Base-by-base conservation (phyloP, 2,329 filamentous ascomycete species). In the Parastagonospora nodorum region DNA sequence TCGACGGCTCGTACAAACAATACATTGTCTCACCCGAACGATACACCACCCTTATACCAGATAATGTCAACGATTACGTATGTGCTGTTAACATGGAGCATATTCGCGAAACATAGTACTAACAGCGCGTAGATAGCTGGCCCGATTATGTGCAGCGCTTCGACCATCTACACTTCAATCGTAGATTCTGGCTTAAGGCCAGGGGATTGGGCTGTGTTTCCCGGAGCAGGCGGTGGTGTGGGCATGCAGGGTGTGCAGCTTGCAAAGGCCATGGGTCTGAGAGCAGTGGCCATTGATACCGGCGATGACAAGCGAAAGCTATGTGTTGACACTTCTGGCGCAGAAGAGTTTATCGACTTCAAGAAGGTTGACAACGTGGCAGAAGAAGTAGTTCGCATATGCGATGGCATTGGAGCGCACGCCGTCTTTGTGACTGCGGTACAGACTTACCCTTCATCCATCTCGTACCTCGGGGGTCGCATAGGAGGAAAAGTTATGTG, bases 81-180 rank as follows among this genome's bases (percentile, higher is more conserved):
- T 15, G n/a, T 24, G 5, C 19, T 24, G 19, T 42, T 11, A 15
- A 15, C 9, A 16, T 9, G 3, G 35, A 9, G 19, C 14, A 15
- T 3, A 3, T 37, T n/a, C 19, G 35, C 8, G 8, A 11, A 37
- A 6, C 15, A 10, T 16, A 10, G 15, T 12, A 16, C 35, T 40
- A 8, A n/a, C 14, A 31, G 4, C 7, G 15, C 15, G 12, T 19
- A 43, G 29, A 68, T 82, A n/a, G 83, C 83, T 5, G 84, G 78
- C 0, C 84, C 83, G 0, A 79, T 86, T 50, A 84, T 86, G 81
- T 86, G 84, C 69, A 67, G 83, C 2, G 84, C 80, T 0, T 79
- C 77, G 6, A 86, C 84, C 1, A 82, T 85, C 53, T 83, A 85
- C 64, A 77, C 80, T 2, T 80, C 82, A 2, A 71, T 86, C 42